Evolutionary conservation across 2,329 filamentous ascomycete genomes (phyloP).

Genomic region (Polytolypa hystricis): DNA sequence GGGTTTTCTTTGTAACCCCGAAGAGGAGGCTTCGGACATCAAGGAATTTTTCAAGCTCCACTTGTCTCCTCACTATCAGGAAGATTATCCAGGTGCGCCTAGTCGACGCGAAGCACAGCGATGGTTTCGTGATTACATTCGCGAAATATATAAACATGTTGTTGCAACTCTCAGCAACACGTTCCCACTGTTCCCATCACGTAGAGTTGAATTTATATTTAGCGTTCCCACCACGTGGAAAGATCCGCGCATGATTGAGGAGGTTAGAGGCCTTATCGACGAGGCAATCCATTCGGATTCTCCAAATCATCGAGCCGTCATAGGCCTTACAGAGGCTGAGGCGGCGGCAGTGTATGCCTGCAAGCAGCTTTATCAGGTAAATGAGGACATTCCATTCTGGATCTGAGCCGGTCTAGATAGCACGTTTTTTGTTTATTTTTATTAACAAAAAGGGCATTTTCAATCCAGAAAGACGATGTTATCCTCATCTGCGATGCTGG

Average conservation of each 20-base stretch:
- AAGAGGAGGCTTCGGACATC: slow-evolving; percentile 16
- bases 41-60: slow-evolving; percentile 8
- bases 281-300: slow-evolving; percentile 1
- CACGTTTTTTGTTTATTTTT: background rate
- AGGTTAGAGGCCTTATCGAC: too few relatives aligned
- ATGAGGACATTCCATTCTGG: slow-evolving; percentile 29
- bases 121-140: slow-evolving; percentile 14
- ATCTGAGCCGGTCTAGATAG: background rate
- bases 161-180: slow-evolving; percentile 2
- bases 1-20: slow-evolving; percentile 16
- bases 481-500: slow-evolving; percentile 9
- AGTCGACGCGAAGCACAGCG: slow-evolving; percentile 2
- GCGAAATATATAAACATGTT: slow-evolving; percentile 22
- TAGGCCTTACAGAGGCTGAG: slow-evolving; percentile 8
- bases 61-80: slow-evolving; percentile 2
- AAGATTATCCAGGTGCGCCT: slow-evolving; percentile 1
- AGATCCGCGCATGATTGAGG: slow-evolving; percentile 6
- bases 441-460: background rate
- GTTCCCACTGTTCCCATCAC: slow-evolving; percentile 11
- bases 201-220: slow-evolving; percentile 6
- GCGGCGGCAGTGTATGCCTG: slow-evolving; percentile 16
- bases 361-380: slow-evolving; percentile 19
- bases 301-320: slow-evolving; percentile 11
- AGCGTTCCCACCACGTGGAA: slow-evolving; percentile 10
- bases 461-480: slow-evolving; percentile 6